phyloP scores from a whole-genome alignment of 805 yeast species.

The Tetrapisispora namnaoensis region DNA sequence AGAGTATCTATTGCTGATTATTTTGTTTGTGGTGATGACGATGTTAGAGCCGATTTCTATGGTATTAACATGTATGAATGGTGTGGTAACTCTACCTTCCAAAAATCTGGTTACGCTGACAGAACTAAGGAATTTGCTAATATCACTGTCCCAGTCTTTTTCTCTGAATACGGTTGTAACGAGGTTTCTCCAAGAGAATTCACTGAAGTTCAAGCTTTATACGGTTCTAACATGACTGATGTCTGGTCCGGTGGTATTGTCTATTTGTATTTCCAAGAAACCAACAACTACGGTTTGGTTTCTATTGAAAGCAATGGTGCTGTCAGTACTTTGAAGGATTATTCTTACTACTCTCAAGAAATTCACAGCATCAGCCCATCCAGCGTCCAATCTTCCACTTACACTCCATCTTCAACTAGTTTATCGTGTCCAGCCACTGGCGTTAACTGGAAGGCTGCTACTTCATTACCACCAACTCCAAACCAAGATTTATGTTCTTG shows the following conservation, averaged over 20 bases:
- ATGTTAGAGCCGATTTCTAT: conserved; percentile 64
- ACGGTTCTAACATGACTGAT: conserved; percentile 60
- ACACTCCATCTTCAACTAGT: conserved; percentile 35
- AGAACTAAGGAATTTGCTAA: conserved; percentile 57
- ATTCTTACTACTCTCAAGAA: conserved; percentile 50
- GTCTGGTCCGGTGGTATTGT: conserved; percentile 90
- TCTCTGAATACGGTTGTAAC: conserved; percentile 81
- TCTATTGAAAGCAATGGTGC: conserved; percentile 33
- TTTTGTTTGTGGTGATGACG: conserved; percentile 63
- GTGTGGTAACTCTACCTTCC: conserved; percentile 61
- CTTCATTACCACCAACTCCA: conserved; percentile 75
- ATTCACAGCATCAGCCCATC: conserved; percentile 48
- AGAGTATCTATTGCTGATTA: conserved; percentile 63
- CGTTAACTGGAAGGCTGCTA: conserved; percentile 53
- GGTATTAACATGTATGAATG: conserved; percentile 88
- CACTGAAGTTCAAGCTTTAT: conserved; percentile 60
- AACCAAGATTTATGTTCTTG: conserved; percentile 55
- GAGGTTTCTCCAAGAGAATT: conserved; percentile 58
- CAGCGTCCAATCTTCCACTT: conserved; percentile 33
- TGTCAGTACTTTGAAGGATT: conserved; percentile 55
- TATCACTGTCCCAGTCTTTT: conserved; percentile 63
- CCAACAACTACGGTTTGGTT: conserved; percentile 68
- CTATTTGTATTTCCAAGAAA: conserved; percentile 74
- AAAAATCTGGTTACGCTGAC: conserved; percentile 52
- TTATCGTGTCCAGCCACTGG: conserved; percentile 53